Conservation (phyloP, 1,284 basidiomycete genomes). For the Melampsora occidentalis region DNA sequence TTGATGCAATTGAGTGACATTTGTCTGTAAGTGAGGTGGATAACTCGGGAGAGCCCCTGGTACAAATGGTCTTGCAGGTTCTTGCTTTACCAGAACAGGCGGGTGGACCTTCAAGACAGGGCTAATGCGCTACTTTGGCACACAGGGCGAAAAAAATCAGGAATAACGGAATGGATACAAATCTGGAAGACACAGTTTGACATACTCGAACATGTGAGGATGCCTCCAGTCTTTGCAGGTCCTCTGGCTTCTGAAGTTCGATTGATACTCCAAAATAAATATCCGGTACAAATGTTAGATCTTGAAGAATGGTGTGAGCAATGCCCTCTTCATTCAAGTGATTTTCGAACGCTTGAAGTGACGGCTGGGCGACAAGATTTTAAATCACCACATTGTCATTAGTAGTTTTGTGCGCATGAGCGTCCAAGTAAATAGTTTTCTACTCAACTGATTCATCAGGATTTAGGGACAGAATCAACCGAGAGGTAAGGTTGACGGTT, state of each 20-base stretch:
- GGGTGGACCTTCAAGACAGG: neutral
- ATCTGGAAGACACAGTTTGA: neutral
- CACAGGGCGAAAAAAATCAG: neutral
- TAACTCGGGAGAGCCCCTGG: neutral
- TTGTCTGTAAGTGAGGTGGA: constrained; percentile 59
- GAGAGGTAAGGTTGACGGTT: too few relatives aligned
- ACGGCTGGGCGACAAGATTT: neutral
- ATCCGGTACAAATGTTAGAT: constrained; percentile 19
- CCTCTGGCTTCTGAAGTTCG: constrained; percentile 18
- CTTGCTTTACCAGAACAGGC: neutral
- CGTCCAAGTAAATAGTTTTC: too few relatives aligned
- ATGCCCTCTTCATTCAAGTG: constrained; percentile 20
- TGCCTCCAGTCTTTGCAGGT: constrained; percentile 7
- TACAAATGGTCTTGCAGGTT: neutral
- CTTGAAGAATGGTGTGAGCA: constrained; percentile 26
- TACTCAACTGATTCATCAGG: too few relatives aligned
- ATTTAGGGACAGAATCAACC: too few relatives aligned
- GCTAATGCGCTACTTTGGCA: neutral
- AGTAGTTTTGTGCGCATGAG: too few relatives aligned
- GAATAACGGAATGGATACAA: neutral
- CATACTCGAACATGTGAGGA: constrained; percentile 26
- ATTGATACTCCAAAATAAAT: constrained; percentile 38
- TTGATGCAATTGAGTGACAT: constrained; percentile 56
- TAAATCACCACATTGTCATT: neutral
- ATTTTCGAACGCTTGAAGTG: constrained; percentile 26